phyloP scores from a whole-genome alignment of 495 filamentous ascomycete genomes.

The Lepidopterella palustris region DNA sequence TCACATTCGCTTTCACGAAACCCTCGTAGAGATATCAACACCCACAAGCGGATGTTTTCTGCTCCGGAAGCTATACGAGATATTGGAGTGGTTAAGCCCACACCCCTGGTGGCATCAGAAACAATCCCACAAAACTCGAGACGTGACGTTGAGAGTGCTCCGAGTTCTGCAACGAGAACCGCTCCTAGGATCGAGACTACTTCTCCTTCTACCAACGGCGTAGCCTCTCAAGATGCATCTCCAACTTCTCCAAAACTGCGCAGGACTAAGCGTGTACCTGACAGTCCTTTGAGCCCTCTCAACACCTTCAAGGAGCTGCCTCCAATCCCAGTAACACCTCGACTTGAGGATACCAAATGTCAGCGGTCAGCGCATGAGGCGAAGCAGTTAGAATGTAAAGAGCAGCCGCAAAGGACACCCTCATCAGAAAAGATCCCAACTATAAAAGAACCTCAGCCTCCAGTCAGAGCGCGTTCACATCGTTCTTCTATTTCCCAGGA shows the following conservation, averaged over 20 bases:
- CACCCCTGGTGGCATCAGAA: slow-evolving; percentile 1
- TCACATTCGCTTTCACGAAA: slow-evolving; percentile 2
- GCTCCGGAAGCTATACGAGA: slow-evolving; percentile 16
- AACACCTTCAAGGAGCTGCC: not conserved
- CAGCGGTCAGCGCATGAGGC: not conserved
- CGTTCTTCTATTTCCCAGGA: slow-evolving; percentile 20
- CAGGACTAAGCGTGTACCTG: not conserved
- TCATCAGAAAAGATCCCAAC: slow-evolving; percentile 7
- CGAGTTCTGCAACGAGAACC: not conserved
- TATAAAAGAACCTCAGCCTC: slow-evolving; percentile 10
- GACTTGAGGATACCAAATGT: not conserved
- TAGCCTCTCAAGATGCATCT: not conserved
- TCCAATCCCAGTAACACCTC: not conserved
- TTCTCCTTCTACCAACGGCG: not conserved
- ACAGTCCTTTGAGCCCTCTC: not conserved
- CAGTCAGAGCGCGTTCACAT: slow-evolving; percentile 12
- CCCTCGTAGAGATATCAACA: not conserved
- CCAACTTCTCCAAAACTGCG: not conserved
- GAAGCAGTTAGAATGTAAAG: not conserved
- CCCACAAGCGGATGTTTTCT: slow-evolving; percentile 24
- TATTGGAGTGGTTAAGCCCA: not conserved
- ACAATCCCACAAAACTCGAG: not conserved
- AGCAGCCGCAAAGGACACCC: not conserved
- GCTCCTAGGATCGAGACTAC: not conserved
- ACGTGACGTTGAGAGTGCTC: not conserved